phyloP scores from a whole-genome alignment of 1,284 basidiomycete species.

The Melampsora americana region DNA sequence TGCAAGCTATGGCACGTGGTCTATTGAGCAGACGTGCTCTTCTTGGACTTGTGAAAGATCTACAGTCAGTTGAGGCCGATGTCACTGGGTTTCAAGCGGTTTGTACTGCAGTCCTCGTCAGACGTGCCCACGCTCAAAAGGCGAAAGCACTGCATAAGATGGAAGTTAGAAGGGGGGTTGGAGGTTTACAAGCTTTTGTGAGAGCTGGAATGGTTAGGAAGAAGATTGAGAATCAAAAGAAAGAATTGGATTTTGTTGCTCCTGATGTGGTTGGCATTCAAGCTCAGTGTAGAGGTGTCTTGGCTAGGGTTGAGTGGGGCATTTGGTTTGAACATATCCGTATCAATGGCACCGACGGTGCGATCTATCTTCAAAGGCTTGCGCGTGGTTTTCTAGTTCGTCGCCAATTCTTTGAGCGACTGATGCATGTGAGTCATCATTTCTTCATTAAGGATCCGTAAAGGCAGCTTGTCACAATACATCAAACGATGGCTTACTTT shows the following conservation, averaged over 20 bases:
- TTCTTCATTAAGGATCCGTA: constrained; percentile 45
- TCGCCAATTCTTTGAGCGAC: constrained; percentile 67
- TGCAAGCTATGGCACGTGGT: constrained; percentile 86
- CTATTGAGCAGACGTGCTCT: constrained; percentile 63
- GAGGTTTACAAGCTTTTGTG: constrained; percentile 78
- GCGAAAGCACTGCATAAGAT: constrained; percentile 74
- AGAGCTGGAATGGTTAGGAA: constrained; percentile 83
- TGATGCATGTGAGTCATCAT: constrained; percentile 57
- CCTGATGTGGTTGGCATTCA: constrained; percentile 88
- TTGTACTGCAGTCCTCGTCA: constrained; percentile 46
- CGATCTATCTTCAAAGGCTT: constrained; percentile 80
- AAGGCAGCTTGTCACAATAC: not conserved
- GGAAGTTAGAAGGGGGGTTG: constrained; percentile 72
- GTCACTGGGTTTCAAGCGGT: constrained; percentile 39
- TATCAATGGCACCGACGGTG: constrained; percentile 64
- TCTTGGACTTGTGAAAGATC: constrained; percentile 19
- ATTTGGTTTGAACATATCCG: constrained; percentile 77
- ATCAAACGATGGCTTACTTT: constrained; percentile 68
- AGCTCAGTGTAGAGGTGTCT: constrained; percentile 72
- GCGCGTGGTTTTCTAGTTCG: constrained; percentile 78
- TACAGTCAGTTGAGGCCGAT: constrained; percentile 31
- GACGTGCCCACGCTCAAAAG: constrained; percentile 49
- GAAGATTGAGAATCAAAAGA: constrained; percentile 77
- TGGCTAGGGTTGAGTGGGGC: constrained; percentile 70
- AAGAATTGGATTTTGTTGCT: constrained; percentile 77